phyloP scores from a whole-genome alignment of 331 rosid genomes.

The Rosa hybrid region DNA sequence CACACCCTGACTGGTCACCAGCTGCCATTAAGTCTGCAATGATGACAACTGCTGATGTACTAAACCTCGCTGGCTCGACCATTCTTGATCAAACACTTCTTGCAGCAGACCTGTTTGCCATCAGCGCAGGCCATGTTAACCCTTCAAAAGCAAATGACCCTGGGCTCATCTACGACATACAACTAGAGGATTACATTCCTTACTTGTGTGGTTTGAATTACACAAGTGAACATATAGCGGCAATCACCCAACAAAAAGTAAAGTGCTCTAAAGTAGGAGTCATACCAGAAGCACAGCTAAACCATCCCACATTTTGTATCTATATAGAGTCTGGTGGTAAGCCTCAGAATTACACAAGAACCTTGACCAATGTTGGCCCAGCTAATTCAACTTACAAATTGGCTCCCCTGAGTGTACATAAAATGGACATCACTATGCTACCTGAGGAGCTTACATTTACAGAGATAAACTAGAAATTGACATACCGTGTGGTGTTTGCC shows the following conservation, averaged over 20 bases:
- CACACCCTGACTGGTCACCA: constrained; percentile 72
- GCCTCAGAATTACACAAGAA: constrained; percentile 43
- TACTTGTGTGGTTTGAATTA: constrained; percentile 63
- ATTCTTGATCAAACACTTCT: constrained; percentile 41
- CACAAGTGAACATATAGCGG: constrained; percentile 34
- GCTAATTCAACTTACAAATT: constrained; percentile 33
- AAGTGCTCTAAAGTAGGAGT: constrained; percentile 33
- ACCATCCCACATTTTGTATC: constrained; percentile 58
- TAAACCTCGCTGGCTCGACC: constrained; percentile 36
- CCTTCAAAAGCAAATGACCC: constrained; percentile 55
- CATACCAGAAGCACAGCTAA: constrained; percentile 46
- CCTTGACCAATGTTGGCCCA: constrained; percentile 52
- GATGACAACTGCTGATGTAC: constrained; percentile 47
- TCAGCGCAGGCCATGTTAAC: constrained; percentile 62
- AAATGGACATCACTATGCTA: constrained; percentile 39
- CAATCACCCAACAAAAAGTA: constrained; percentile 30
- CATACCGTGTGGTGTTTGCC: constrained; percentile 42
- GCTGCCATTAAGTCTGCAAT: constrained; percentile 64
- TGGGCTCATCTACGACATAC: constrained; percentile 54
- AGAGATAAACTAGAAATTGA: constrained; percentile 44
- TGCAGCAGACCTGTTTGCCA: constrained; percentile 49
- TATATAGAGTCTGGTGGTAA: constrained; percentile 3
- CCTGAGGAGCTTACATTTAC: constrained; percentile 53
- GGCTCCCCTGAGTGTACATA: constrained; percentile 24
- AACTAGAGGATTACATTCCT: constrained; percentile 55